Conservation (phyloP, 495 filamentous ascomycete species). For the Penicillium desertorum region DNA sequence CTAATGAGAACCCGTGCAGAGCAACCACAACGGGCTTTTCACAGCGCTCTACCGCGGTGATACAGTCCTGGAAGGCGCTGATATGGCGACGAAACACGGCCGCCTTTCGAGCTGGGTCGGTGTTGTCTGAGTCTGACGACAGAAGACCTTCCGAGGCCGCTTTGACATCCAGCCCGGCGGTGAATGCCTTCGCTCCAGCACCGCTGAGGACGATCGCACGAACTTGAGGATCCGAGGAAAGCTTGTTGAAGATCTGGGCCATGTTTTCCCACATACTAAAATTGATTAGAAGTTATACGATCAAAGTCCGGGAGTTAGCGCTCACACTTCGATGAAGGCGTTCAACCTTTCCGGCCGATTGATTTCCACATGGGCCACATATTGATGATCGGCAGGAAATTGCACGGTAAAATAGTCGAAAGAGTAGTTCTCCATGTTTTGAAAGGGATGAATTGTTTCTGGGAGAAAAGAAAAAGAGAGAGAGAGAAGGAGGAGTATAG, state of each 20-base stretch:
- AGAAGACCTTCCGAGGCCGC: slow-evolving; percentile 49
- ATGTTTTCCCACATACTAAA: slow-evolving; percentile 86
- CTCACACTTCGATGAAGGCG: slow-evolving; percentile 73
- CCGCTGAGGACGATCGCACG: slow-evolving; percentile 81
- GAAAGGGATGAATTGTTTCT: background rate
- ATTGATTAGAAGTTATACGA: slow-evolving; percentile 9
- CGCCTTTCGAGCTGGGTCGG: slow-evolving; percentile 69
- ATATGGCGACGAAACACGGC: slow-evolving; percentile 64
- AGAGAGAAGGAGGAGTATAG: background rate
- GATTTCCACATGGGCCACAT: slow-evolving; percentile 91
- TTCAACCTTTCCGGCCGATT: slow-evolving; percentile 89
- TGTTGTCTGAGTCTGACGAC: slow-evolving; percentile 20
- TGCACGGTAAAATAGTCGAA: slow-evolving; percentile 77
- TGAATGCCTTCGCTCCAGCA: slow-evolving; percentile 81
- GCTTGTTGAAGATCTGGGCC: slow-evolving; percentile 64
- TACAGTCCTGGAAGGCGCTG: slow-evolving; percentile 72
- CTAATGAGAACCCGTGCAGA: slow-evolving; percentile 77
- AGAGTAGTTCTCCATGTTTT: slow-evolving; percentile 31
- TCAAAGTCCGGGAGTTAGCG: slow-evolving; percentile 1
- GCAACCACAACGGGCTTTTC: slow-evolving; percentile 89
- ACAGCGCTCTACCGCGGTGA: slow-evolving; percentile 76
- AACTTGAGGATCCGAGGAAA: slow-evolving; percentile 70
- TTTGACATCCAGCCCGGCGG: slow-evolving; percentile 75
- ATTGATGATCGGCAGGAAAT: slow-evolving; percentile 59
- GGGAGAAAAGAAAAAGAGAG: background rate